Base-by-base conservation (phyloP, 352 stramenopile species). In the Aphanomyces astaci region DNA sequence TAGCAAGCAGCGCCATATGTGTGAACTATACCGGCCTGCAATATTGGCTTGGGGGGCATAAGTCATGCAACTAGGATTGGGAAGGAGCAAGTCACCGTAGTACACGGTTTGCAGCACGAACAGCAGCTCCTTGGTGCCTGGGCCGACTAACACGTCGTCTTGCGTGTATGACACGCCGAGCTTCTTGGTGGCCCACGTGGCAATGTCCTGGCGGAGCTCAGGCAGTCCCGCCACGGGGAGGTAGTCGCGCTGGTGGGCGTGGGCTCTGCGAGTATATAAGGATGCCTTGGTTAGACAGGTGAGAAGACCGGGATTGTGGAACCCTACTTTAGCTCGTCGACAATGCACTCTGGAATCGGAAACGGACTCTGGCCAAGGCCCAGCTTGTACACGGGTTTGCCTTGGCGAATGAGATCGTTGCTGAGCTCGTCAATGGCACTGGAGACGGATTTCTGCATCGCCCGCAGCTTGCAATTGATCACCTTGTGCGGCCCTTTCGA, bases 91-190 rank as follows among this genome's bases (percentile, higher is more conserved):
- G 46, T 95, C 87, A 43, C 85, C 87, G 71, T 95, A 94, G 55
- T 94, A 94, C 32, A 94, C 85, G 0, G 83, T 94, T 71, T 95
- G 87, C 24, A 95, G 74, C n/a, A 95, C 84, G 53, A 93, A 95
- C 3, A 95, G 71, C 11, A 95, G 73, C 66, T 95, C 87, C 63
- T 95, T 95, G 0, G 85, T 94, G n/a, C 87, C 87, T n/a, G 87
- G 87, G 4, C 87, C 87, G 2, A 95, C 80, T 28, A 95, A 77
- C 22, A 95, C 83, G 66, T 94, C 84, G 46, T 95, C 84, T 24
- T 75, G 73, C 3, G 80, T 82, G 75, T 88, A 93, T 0, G 79
- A 66, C 5, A 92, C 64, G 36, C 86, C 73, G 15, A 94, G 63
- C 15, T 73, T 75, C 60, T 79, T 66, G 0, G 82, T 75, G 0